Percentiles rank a stretch among this genome's conserved stretches.
These are phyloP conservation scores for Vigna angularis DNA, from an alignment of 306 rosid genomes.

Conservation along the genomic window DNA sequence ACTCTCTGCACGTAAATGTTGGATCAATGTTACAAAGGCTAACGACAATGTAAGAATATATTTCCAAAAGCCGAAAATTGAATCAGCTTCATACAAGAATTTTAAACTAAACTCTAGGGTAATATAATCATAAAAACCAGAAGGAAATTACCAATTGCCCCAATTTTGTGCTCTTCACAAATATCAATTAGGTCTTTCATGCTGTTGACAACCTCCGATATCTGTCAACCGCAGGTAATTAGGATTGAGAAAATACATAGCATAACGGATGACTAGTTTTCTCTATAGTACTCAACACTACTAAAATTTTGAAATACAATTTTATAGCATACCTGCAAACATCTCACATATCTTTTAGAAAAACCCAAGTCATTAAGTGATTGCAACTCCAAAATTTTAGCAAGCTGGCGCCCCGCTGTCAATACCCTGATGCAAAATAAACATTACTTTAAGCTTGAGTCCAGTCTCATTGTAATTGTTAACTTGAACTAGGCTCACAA, in stretches of 20 bases:
- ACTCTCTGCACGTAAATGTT: slow-evolving; percentile 62
- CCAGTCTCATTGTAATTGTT: slow-evolving; percentile 3
- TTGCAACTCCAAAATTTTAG: slow-evolving; percentile 83
- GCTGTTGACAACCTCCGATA: slow-evolving; percentile 87
- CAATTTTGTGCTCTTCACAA: slow-evolving; percentile 70
- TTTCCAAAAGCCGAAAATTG: neutral
- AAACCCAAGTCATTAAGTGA: slow-evolving; percentile 88
- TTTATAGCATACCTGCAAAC: slow-evolving; percentile 75
- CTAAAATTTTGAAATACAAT: neutral
- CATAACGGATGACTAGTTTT: neutral
- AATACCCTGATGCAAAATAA: slow-evolving; percentile 67
- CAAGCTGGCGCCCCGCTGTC: slow-evolving; percentile 90
- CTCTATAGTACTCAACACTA: neutral
- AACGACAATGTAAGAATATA: slow-evolving; percentile 1
- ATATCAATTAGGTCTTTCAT: slow-evolving; percentile 87
- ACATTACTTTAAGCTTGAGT: slow-evolving; percentile 28
- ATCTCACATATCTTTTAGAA: slow-evolving; percentile 93
- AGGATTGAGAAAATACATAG: neutral
- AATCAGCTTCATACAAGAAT: neutral
- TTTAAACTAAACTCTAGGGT: neutral
- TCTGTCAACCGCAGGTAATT: slow-evolving; percentile 58
- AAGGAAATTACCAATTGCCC: slow-evolving; percentile 70
- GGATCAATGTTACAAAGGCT: slow-evolving; percentile 20
- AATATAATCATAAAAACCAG: neutral
- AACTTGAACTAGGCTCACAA: neutral